Conservation (phyloP, 1,284 basidiomycete species). For the Cryptococcus wingfieldii region DNA sequence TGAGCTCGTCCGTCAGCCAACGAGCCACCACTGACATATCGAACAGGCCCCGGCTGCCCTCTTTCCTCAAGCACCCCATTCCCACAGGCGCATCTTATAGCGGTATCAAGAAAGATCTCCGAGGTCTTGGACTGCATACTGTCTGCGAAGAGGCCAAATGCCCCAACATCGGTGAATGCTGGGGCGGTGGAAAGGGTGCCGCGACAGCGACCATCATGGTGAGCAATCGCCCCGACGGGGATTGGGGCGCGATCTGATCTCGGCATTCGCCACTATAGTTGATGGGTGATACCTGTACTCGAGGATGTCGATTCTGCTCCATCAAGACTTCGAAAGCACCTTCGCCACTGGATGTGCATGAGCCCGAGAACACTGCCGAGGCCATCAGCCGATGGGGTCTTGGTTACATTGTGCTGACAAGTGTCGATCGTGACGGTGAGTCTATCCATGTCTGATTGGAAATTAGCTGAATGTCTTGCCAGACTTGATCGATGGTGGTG, state of each 20-base stretch:
- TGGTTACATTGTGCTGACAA: constrained; percentile 96
- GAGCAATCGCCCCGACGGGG: constrained; percentile 21
- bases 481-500: constrained; percentile 91
- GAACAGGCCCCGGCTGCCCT: constrained; percentile 77
- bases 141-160: constrained; percentile 99
- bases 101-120: constrained; percentile 90
- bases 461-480: not conserved
- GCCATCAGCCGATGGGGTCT: constrained; percentile 97
- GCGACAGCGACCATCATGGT: constrained; percentile 99
- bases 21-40: constrained; percentile 1
- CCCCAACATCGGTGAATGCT: constrained; percentile 99
- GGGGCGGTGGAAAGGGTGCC: constrained; percentile 83
- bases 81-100: constrained; percentile 84
- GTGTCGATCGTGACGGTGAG: constrained; percentile 91
- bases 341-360: constrained; percentile 88
- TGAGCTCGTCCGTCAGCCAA: constrained; percentile 46
- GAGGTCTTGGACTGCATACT: constrained; percentile 86
- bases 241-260: not conserved
- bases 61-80: constrained; percentile 87
- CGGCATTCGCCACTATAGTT: constrained; percentile 55
- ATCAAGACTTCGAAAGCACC: constrained; percentile 90
- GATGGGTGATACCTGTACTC: constrained; percentile 99
- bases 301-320: constrained; percentile 95
- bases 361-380: constrained; percentile 97
- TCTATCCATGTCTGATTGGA: constrained; percentile 2